Evolutionary conservation across 2,329 filamentous ascomycete genomes (phyloP).

Genomic region (Xylariaceae sp.): DNA sequence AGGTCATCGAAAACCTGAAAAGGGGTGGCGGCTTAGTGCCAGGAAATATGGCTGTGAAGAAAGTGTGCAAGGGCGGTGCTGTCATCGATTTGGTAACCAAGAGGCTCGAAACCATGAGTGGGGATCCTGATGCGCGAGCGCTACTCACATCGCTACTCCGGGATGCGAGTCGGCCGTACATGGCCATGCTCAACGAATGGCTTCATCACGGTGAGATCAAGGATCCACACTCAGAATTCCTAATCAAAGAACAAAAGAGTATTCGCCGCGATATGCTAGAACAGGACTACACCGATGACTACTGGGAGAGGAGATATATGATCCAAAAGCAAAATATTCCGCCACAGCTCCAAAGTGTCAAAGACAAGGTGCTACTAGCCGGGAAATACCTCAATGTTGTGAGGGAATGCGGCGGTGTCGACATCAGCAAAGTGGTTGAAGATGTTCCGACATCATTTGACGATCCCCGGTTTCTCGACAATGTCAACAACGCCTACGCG

Average conservation of each 20-base stretch:
- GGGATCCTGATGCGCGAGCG: conserved; percentile 81
- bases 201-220: conserved; percentile 92
- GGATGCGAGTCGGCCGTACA: conserved; percentile 90
- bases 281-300: conserved; percentile 97
- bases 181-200: conserved; percentile 99
- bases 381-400: conserved; percentile 99
- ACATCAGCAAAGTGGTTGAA: conserved; percentile 81
- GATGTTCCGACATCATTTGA: conserved; percentile 92
- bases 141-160: conserved; percentile 77
- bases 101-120: conserved; percentile 82
- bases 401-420: conserved; percentile 91
- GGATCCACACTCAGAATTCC: conserved; percentile 88
- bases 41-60: conserved; percentile 77
- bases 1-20: conserved; percentile 83
- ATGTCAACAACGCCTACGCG: conserved; percentile 91
- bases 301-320: conserved; percentile 97
- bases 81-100: conserved; percentile 86
- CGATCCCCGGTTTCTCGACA: conserved; percentile 86
- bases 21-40: conserved; percentile 80
- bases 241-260: conserved; percentile 93
- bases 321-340: conserved; percentile 88
- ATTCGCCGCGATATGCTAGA: conserved; percentile 87
- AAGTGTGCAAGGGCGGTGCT: conserved; percentile 93
- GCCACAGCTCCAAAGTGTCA: conserved; percentile 83
- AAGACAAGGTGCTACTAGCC: conserved; percentile 89